These are phyloP conservation scores for Ammopiptanthus mongolicus DNA, from an alignment of 306 rosid species.

Conservation along the genomic window DNA sequence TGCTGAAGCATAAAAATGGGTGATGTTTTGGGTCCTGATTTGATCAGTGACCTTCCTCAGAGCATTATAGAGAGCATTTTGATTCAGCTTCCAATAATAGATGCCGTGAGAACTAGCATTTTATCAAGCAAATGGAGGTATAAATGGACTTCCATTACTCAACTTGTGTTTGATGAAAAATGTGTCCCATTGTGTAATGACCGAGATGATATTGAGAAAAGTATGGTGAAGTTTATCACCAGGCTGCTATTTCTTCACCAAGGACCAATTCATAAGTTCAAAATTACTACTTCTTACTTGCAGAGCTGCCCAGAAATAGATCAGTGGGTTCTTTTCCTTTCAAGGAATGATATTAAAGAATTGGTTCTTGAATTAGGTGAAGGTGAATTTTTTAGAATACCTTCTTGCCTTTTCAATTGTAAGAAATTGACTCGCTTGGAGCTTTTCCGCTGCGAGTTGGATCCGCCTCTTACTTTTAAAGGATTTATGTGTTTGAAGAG, in stretches of 20 bases:
- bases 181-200: slow-evolving; percentile 40
- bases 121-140: slow-evolving; percentile 85
- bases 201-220: slow-evolving; percentile 26
- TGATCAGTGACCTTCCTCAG: slow-evolving; percentile 78
- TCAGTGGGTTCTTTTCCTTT: slow-evolving; percentile 88
- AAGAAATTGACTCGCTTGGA: slow-evolving; percentile 60
- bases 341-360: slow-evolving; percentile 71
- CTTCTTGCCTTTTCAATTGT: slow-evolving; percentile 73
- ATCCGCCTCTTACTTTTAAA: slow-evolving; percentile 63
- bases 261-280: slow-evolving; percentile 90
- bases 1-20: slow-evolving; percentile 38
- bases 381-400: slow-evolving; percentile 69
- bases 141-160: slow-evolving; percentile 65
- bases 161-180: slow-evolving; percentile 69
- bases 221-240: slow-evolving; percentile 52
- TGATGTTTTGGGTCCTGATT: slow-evolving; percentile 49
- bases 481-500: slow-evolving; percentile 60
- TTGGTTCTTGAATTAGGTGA: slow-evolving; percentile 68
- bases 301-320: slow-evolving; percentile 72
- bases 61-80: slow-evolving; percentile 78
- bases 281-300: slow-evolving; percentile 44
- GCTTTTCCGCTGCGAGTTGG: slow-evolving; percentile 72
- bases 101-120: slow-evolving; percentile 73
- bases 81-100: slow-evolving; percentile 58
- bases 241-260: slow-evolving; percentile 74